Percentiles rank a stretch among this genome's conserved stretches.
Conservation (phyloP, 2,329 filamentous ascomycete genomes). For the Hypoxylon sp. region DNA sequence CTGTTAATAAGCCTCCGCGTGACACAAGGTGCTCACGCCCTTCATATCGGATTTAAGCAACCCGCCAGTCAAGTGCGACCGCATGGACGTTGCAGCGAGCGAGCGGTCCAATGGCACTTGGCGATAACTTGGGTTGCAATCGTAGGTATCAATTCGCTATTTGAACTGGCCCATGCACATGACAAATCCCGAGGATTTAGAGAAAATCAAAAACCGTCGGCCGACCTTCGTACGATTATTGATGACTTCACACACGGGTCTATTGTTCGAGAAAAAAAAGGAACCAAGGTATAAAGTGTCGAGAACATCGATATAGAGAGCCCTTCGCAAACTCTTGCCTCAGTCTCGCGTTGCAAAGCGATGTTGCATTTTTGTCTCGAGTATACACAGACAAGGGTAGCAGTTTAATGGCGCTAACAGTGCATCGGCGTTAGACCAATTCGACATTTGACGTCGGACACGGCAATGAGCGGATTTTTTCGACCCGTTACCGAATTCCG, state of each 20-base stretch:
- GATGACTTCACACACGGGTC: conserved; percentile 33
- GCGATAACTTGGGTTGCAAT: conserved; percentile 37
- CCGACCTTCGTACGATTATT: conserved; percentile 41
- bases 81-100: conserved; percentile 12
- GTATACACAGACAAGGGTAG: background rate
- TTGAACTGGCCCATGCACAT: conserved; percentile 35
- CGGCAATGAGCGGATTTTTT: conserved; percentile 27
- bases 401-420: conserved; percentile 24
- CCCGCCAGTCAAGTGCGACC: conserved; percentile 29
- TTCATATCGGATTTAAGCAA: conserved; percentile 34
- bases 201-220: conserved; percentile 35
- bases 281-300: conserved; percentile 23
- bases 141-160: conserved; percentile 41
- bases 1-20: conserved; percentile 42
- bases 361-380: conserved; percentile 26
- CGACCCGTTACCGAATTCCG: conserved; percentile 22
- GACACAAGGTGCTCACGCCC: conserved; percentile 35
- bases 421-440: conserved; percentile 32
- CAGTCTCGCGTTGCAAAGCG: background rate
- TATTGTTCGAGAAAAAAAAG: conserved; percentile 26
- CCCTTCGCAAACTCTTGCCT: conserved; percentile 42
- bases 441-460: conserved; percentile 25
- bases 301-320: conserved; percentile 30
- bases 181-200: conserved; percentile 44
- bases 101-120: conserved; percentile 28